Evolutionary conservation across 495 filamentous ascomycete species (phyloP), one percentile per base, ranked within the genome.

Genomic region (Annulohypoxylon stygium): DNA sequence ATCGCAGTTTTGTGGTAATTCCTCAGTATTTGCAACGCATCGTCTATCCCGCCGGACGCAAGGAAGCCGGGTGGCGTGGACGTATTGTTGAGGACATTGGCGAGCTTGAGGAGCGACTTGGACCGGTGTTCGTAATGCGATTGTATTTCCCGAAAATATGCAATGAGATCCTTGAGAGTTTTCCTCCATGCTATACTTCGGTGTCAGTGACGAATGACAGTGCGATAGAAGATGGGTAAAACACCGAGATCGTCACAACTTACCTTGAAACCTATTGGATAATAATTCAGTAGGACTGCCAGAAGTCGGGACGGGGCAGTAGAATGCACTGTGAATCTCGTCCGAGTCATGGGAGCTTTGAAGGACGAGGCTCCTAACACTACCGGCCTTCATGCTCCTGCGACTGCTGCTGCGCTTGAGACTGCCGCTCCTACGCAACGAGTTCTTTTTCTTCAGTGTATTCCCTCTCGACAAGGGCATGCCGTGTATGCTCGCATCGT

Each of bases 101-200:
- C 91, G 20, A 97, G 87, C 68, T 96, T 97, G 16, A 92, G 79
- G 11, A 97, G 86, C 8, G 91, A 88, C 77, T 97, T 98, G 2
- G 93, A 86, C 58, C 92, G 91, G 51, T 90, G 88, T 74, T 99
- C 96, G 81, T 98, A 97, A 34, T 93, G 93, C 57, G 89, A 88
- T 80, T 97, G 93, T 20, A 98, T 88, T 81, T 99, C 96, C 71
- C 93, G 90, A 80, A 97, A 98, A 79, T 97, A 99, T 33, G 93
- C 85, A 70, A 98, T 97, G 43, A 97, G 85, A 75, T 97, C 95
- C 80, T 99, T 99, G 34, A 99, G 87, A 11, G 97, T 86, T 85
- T 97, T 97, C 41, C 96, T 88, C 96, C 96, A 99, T 59, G 93
- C 96, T 97, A 70, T 20, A 54, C 50, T 36, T 18, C n/a, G 12